Evolutionary conservation across 768 basidiomycete genomes (phyloP).

Genomic region (Russula compacta): DNA sequence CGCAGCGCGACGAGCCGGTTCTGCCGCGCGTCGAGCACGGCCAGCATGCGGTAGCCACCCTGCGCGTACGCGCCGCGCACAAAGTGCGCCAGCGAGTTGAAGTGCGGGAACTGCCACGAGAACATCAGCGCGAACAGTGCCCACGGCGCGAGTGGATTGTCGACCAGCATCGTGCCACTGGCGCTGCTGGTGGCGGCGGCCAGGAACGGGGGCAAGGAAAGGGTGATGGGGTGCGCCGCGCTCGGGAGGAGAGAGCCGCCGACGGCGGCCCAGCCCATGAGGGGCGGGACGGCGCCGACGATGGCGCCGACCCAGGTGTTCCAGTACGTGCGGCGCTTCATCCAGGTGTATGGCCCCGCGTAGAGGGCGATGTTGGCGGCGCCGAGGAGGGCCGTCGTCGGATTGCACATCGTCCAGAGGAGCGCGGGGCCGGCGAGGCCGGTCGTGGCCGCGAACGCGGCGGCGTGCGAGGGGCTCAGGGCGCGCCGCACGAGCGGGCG

Average conservation of each 20-base stretch:
- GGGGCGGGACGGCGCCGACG: conserved; percentile 85
- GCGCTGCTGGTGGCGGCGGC: conserved; percentile 32
- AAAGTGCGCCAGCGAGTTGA: conserved; percentile 86
- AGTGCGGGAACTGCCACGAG: conserved; percentile 99
- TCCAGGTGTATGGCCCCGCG: conserved; percentile 84
- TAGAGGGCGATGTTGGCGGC: conserved; percentile 81
- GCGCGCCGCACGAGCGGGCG: conserved; percentile 80
- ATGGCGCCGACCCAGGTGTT: conserved; percentile 96
- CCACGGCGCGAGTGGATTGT: conserved; percentile 76
- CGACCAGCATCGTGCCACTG: conserved; percentile 36
- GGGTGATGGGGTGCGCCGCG: conserved; percentile 44
- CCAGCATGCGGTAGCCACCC: conserved; percentile 90
- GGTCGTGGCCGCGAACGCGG: conserved; percentile 65
- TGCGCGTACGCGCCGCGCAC: conserved; percentile 84
- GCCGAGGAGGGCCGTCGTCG: conserved; percentile 77
- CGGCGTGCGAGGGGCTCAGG: conserved; percentile 80
- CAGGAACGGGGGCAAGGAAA: conserved; percentile 58
- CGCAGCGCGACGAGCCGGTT: conserved; percentile 83
- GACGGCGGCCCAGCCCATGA: conserved; percentile 98
- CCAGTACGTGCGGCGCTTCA: conserved; percentile 70
- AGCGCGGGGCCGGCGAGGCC: conserved; percentile 73
- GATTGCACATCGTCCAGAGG: conserved; percentile 77
- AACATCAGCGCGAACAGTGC: conserved; percentile 79
- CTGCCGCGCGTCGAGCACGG: conserved; percentile 62
- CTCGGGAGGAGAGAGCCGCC: conserved; percentile 70